phyloP scores from a whole-genome alignment of 2,329 filamentous ascomycete species.

The Pseudocercospora pini-densiflorae region DNA sequence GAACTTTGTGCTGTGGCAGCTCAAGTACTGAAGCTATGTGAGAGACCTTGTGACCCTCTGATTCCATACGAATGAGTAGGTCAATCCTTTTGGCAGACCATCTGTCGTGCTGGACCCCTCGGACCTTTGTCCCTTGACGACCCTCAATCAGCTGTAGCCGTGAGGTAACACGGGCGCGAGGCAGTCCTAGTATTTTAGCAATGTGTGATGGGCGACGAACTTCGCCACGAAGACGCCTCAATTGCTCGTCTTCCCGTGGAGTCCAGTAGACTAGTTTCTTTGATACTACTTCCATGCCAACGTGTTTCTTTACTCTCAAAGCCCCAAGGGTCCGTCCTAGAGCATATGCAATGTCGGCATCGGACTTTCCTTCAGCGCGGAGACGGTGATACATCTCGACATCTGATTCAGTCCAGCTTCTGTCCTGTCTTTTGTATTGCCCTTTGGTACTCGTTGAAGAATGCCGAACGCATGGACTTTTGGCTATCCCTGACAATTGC shows the following conservation, averaged over 20 bases:
- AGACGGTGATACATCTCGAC: neutral
- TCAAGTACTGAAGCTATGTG: too few species aligned
- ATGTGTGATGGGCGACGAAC: neutral
- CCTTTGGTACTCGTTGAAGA: neutral
- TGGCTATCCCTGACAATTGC: neutral
- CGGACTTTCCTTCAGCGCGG: neutral
- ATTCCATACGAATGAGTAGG: too few species aligned
- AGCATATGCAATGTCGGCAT: neutral
- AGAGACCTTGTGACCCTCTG: too few species aligned
- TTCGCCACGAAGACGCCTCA: neutral
- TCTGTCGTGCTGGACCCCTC: too few species aligned
- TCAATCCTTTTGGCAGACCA: too few species aligned
- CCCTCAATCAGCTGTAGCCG: neutral
- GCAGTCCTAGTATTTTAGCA: neutral
- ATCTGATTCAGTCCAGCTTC: neutral
- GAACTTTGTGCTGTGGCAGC: neutral
- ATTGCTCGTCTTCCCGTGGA: neutral
- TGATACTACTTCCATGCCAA: neutral
- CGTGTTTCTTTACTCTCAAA: neutral
- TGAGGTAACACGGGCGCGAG: neutral
- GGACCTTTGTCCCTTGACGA: neutral
- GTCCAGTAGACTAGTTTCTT: neutral
- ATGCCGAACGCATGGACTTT: neutral
- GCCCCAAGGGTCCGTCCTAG: neutral
- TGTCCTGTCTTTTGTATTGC: neutral